A percentile compares a stretch with the other conserved stretches of the same genome.
phyloP scores from a whole-genome alignment of 768 basidiomycete genomes.

The Strobilomyces dryophilus region DNA sequence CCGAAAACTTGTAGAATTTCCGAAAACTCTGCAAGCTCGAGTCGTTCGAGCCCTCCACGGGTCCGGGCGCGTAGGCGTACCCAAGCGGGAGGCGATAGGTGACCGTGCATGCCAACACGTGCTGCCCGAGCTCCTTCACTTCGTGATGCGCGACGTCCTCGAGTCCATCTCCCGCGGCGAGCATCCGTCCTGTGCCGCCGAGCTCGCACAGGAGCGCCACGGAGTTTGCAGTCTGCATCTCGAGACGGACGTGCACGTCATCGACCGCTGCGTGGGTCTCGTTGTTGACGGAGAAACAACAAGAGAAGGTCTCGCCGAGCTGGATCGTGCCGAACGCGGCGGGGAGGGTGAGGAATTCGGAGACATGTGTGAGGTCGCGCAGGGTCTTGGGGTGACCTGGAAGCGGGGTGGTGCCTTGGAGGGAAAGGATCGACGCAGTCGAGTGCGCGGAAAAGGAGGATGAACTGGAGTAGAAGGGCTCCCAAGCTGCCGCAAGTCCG shows the following conservation, averaged over 20 bases:
- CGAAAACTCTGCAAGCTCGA: conserved; percentile 65
- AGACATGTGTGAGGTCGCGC: conserved; percentile 73
- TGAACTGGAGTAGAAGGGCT: conserved; percentile 83
- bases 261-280: conserved; percentile 61
- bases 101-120: conserved; percentile 83
- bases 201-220: conserved; percentile 63
- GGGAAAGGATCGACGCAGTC: conserved; percentile 69
- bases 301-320: conserved; percentile 84
- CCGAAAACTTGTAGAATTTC: conserved; percentile 90
- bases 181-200: conserved; percentile 46
- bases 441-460: conserved; percentile 80
- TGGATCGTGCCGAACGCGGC: conserved; percentile 83
- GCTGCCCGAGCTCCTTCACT: conserved; percentile 91
- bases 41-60: conserved; percentile 49
- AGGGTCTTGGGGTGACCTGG: conserved; percentile 79
- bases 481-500: conserved; percentile 70
- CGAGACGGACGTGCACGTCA: conserved; percentile 63
- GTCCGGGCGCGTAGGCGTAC: conserved; percentile 45
- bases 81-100: conserved; percentile 71
- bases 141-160: conserved; percentile 77
- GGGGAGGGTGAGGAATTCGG: conserved; percentile 77
- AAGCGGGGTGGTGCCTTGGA: conserved; percentile 69
- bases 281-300: conserved; percentile 80
- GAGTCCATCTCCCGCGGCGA: conserved; percentile 56
- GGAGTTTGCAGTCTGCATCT: conserved; percentile 78